These are phyloP conservation scores for Musa itinerans DNA, from an alignment of 176 grass and related monocot species.

Conservation along the genomic window DNA sequence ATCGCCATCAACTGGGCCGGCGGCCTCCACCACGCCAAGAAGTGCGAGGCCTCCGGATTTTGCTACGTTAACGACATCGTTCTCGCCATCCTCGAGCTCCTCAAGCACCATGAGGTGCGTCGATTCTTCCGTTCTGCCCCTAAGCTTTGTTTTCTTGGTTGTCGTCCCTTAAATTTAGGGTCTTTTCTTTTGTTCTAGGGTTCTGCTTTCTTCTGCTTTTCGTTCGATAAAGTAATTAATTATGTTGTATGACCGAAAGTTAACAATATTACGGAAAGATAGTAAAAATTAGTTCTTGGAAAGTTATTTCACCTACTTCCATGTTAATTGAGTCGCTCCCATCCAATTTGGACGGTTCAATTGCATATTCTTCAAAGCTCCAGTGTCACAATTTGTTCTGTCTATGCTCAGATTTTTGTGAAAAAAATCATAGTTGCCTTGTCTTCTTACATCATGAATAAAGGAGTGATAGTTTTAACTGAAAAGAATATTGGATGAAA, in stretches of 20 bases:
- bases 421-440: neutral
- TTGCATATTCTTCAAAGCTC: neutral
- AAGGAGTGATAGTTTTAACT: neutral
- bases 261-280: neutral
- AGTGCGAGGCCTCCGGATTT: constrained; percentile 80
- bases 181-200: neutral
- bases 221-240: neutral
- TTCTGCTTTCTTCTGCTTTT: neutral
- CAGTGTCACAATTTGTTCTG: neutral
- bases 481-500: neutral
- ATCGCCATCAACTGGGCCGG: constrained; percentile 98
- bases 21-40: constrained; percentile 89
- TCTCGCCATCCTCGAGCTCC: constrained; percentile 79
- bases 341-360: neutral
- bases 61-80: constrained; percentile 99
- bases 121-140: neutral
- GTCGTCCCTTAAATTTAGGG: neutral
- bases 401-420: neutral
- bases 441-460: neutral
- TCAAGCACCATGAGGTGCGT: constrained; percentile 64
- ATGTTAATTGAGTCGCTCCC: neutral
- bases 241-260: neutral
- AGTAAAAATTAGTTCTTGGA: neutral
- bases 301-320: neutral
- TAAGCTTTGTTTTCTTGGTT: neutral